Conservation (phyloP, 768 basidiomycete genomes). For the Collybiopsis confluens region DNA sequence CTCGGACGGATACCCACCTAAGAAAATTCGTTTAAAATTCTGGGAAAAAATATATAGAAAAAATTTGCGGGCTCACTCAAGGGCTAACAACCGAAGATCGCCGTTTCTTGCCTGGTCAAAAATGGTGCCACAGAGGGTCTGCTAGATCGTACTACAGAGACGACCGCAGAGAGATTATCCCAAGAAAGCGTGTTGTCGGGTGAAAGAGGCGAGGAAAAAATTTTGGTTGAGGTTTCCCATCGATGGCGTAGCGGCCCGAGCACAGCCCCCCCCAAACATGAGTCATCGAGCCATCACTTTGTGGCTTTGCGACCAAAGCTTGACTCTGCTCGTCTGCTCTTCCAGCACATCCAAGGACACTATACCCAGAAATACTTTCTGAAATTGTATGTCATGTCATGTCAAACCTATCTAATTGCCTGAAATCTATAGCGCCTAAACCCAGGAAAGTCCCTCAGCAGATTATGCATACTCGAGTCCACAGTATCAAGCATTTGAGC, state of each 20-base stretch:
- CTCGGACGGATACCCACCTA: constrained; percentile 80
- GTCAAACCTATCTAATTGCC: too few species aligned
- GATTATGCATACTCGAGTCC: too few species aligned
- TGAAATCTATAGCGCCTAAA: too few species aligned
- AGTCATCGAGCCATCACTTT: too few species aligned
- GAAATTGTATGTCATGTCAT: too few species aligned
- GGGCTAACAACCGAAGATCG: constrained; percentile 81
- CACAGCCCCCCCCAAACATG: background rate
- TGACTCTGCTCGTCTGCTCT: too few species aligned
- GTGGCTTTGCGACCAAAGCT: too few species aligned
- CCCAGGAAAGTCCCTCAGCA: too few species aligned
- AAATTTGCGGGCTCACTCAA: constrained; percentile 45
- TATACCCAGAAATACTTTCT: too few species aligned
- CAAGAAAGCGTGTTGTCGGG: background rate
- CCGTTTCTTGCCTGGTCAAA: constrained; percentile 72
- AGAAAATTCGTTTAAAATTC: constrained; percentile 14
- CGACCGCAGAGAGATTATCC: constrained; percentile 16
- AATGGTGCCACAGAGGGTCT: constrained; percentile 46
- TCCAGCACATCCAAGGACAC: too few species aligned
- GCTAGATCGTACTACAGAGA: constrained; percentile 34
- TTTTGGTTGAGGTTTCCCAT: background rate
- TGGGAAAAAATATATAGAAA: background rate
- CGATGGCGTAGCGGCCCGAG: background rate
- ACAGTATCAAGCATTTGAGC: too few species aligned
- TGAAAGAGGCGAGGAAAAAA: background rate